These are phyloP conservation scores for Triticum urartu DNA, from an alignment of 176 grass and related monocot species.

Conservation along the genomic window DNA sequence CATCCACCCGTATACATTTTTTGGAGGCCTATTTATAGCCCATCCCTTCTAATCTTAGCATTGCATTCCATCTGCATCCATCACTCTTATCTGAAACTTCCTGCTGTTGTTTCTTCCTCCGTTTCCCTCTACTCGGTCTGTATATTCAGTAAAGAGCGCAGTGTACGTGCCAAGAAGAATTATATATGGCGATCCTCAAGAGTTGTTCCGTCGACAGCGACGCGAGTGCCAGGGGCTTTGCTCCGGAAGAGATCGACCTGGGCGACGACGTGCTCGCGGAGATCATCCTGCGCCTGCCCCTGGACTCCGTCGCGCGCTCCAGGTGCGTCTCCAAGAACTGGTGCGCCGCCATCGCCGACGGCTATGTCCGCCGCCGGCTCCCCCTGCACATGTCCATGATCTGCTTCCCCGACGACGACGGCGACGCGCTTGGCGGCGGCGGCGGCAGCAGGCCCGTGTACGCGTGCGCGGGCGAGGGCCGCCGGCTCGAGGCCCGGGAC, in stretches of 20 bases:
- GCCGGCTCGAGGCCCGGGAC: conserved; percentile 20
- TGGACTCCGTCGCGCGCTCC: conserved; percentile 52
- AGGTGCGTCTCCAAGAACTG: conserved; percentile 58
- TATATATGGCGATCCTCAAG: conserved; percentile 5
- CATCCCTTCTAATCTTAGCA: background rate
- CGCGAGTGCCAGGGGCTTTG: background rate
- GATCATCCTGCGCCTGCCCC: conserved; percentile 50
- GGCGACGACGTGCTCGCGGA: conserved; percentile 45
- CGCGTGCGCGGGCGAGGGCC: conserved; percentile 1
- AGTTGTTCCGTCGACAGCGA: background rate
- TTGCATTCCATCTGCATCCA: background rate
- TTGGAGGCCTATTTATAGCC: background rate
- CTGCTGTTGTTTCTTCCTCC: background rate
- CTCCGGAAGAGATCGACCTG: background rate
- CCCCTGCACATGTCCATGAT: conserved; percentile 36
- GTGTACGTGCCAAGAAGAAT: background rate
- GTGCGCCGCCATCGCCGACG: conserved; percentile 46
- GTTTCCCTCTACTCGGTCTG: background rate
- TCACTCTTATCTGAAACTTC: background rate
- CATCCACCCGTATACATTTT: too few relatives aligned
- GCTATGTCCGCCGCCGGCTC: conserved; percentile 43
- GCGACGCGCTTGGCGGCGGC: background rate
- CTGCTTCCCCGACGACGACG: conserved; percentile 32
- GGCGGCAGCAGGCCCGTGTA: conserved; percentile 17
- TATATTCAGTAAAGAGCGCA: background rate